Conservation (phyloP, 2,329 filamentous ascomycete species). For the Boeremia lycopersici region DNA sequence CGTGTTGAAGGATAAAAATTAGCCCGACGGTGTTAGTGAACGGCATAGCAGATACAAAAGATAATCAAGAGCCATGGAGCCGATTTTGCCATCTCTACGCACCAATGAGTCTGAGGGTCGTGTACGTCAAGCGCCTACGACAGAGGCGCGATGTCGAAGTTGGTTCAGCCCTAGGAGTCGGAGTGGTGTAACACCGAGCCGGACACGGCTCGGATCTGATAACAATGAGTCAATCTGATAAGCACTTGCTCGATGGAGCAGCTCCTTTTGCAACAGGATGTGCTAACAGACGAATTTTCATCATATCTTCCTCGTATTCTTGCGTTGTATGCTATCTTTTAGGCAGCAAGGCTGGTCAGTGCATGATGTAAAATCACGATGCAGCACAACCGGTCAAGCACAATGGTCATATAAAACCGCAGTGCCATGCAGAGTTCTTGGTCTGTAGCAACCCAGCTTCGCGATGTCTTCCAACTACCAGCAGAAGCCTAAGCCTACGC, state of each 20-base stretch:
- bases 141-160: background rate
- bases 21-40: too few relatives aligned
- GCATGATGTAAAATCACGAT: too few relatives aligned
- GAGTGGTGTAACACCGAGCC: background rate
- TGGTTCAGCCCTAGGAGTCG: background rate
- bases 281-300: background rate
- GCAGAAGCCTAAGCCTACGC: background rate
- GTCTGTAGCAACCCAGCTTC: background rate
- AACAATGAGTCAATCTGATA: constrained; percentile 9
- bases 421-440: background rate
- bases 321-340: too few relatives aligned
- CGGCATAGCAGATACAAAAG: too few relatives aligned
- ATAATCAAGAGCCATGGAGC: too few relatives aligned
- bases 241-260: background rate
- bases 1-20: too few relatives aligned
- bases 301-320: background rate
- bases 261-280: background rate
- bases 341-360: background rate
- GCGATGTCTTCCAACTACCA: background rate
- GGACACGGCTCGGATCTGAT: constrained; percentile 13
- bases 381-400: background rate
- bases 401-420: background rate
- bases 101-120: too few relatives aligned
- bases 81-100: too few relatives aligned
- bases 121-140: background rate